Conservation (phyloP, 306 rosid genomes). For the Hylodesmum podocarpum region DNA sequence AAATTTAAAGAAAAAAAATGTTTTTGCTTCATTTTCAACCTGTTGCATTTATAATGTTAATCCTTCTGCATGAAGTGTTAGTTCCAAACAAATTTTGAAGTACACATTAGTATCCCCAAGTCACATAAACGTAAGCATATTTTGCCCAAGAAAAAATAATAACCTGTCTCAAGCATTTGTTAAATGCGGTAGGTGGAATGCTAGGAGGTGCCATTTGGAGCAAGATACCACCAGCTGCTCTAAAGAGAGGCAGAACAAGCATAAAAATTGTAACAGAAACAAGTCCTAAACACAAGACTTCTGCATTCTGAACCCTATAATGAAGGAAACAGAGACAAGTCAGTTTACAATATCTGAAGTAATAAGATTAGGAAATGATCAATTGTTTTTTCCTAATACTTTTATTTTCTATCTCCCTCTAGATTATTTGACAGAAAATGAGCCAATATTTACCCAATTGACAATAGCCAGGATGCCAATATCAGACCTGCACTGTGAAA, state of each 20-base stretch:
- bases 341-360: slow-evolving; percentile 2
- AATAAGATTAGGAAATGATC: background rate
- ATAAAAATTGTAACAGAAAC: slow-evolving; percentile 85
- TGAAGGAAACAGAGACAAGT: slow-evolving; percentile 30
- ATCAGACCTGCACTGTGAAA: slow-evolving; percentile 96
- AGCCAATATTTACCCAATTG: slow-evolving; percentile 69
- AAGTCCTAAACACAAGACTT: slow-evolving; percentile 90
- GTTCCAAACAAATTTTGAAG: background rate
- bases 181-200: slow-evolving; percentile 83
- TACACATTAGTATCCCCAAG: background rate
- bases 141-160: slow-evolving; percentile 20
- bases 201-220: slow-evolving; percentile 98
- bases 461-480: slow-evolving; percentile 95
- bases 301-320: slow-evolving; percentile 94
- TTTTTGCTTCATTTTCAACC: background rate
- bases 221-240: slow-evolving; percentile 83
- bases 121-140: background rate
- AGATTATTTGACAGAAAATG: slow-evolving; percentile 8
- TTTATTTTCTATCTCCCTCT: background rate
- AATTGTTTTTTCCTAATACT: background rate
- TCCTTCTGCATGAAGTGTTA: background rate
- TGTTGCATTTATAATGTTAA: background rate
- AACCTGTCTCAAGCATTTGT: slow-evolving; percentile 97
- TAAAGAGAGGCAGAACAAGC: slow-evolving; percentile 94
- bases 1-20: background rate